Conservation (phyloP, 495 filamentous ascomycete genomes). For the Pseudevernia furfuracea region DNA sequence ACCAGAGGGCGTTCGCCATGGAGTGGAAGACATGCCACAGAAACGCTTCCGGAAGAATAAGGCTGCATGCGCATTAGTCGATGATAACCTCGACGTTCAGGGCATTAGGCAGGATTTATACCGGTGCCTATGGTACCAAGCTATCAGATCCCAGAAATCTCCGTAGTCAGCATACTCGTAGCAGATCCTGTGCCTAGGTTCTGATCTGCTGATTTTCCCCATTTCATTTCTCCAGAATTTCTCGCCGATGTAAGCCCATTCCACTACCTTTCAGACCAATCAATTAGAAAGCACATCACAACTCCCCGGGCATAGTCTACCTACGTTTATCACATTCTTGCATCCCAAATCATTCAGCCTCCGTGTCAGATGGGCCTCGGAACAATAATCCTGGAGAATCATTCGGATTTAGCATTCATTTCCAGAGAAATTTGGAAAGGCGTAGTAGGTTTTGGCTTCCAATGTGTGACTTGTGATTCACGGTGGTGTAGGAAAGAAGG, state of each 20-base stretch:
- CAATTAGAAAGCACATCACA: too few species aligned
- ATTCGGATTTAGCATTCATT: background rate
- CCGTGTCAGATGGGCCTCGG: slow-evolving; percentile 22
- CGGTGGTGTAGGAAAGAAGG: background rate
- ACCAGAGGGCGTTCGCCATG: slow-evolving; percentile 22
- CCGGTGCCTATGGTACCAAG: slow-evolving; percentile 8
- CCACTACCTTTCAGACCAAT: slow-evolving; percentile 8
- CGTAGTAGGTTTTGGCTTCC: background rate
- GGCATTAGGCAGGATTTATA: background rate
- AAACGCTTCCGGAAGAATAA: slow-evolving; percentile 26
- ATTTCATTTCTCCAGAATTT: background rate
- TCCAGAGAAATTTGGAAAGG: background rate
- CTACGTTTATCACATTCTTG: slow-evolving; percentile 22
- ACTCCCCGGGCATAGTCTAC: background rate
- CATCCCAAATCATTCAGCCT: slow-evolving; percentile 23
- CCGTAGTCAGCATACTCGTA: slow-evolving; percentile 19
- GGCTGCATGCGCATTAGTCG: background rate
- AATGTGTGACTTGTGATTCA: background rate
- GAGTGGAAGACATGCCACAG: slow-evolving; percentile 25
- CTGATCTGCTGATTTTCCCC: background rate
- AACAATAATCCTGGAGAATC: slow-evolving; percentile 20
- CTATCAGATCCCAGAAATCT: slow-evolving; percentile 8
- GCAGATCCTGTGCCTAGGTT: slow-evolving; percentile 14
- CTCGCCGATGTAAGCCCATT: slow-evolving; percentile 17
- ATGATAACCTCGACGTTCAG: background rate